Evolutionary conservation across 495 filamentous ascomycete genomes (phyloP).

Genomic region (Neurospora discreta): DNA sequence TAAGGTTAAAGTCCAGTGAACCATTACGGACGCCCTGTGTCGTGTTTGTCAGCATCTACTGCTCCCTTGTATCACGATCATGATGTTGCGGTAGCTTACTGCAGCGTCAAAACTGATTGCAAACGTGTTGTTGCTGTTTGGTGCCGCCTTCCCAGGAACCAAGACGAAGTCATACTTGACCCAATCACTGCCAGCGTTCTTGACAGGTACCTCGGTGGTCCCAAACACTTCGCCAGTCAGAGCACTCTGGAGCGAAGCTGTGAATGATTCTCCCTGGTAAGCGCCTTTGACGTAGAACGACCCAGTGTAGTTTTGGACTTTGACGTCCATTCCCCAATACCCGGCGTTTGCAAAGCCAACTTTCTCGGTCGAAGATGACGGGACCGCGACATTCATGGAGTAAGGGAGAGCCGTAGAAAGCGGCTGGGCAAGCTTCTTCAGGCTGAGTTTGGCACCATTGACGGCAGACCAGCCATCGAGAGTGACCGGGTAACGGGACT

Average conservation of each 20-base stretch:
- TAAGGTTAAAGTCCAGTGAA: conserved; percentile 51
- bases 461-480: conserved; percentile 46
- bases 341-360: conserved; percentile 50
- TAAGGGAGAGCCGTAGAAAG: conserved; percentile 45
- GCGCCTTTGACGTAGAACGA: conserved; percentile 46
- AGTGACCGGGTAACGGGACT: conserved; percentile 20
- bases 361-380: conserved; percentile 12
- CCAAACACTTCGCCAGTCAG: conserved; percentile 37
- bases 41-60: not conserved
- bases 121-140: conserved; percentile 56
- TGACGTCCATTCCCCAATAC: conserved; percentile 51
- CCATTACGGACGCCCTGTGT: conserved; percentile 25
- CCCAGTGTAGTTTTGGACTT: conserved; percentile 38
- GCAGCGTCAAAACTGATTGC: conserved; percentile 46
- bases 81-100: conserved; percentile 6
- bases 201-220: conserved; percentile 25
- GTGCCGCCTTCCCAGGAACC: conserved; percentile 29
- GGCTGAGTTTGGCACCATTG: conserved; percentile 35
- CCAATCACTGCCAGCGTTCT: conserved; percentile 26
- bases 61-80: not conserved
- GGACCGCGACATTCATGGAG: conserved; percentile 43
- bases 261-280: conserved; percentile 28
- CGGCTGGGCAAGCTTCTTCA: conserved; percentile 35
- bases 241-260: conserved; percentile 34
- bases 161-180: conserved; percentile 39